These are phyloP conservation scores for Fusarium devonianum DNA, from an alignment of 2,329 filamentous ascomycete species.

Conservation along the genomic window DNA sequence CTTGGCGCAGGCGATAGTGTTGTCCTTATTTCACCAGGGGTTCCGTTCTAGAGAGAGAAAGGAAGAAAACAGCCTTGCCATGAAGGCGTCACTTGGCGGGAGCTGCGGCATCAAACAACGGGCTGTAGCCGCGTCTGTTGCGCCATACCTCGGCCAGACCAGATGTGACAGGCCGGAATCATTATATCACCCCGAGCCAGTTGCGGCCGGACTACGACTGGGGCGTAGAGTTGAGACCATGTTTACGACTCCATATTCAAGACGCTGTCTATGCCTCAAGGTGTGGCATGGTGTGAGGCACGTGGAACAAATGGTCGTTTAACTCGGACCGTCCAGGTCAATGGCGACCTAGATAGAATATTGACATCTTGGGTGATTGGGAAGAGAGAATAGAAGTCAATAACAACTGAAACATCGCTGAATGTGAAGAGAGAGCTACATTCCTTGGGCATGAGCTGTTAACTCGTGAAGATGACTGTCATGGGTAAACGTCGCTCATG, in stretches of 20 bases:
- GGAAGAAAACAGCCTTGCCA: background rate
- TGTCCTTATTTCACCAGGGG: slow-evolving; percentile 73
- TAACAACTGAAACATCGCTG: too few species aligned
- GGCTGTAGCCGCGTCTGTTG: slow-evolving; percentile 1
- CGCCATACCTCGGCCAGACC: slow-evolving; percentile 1
- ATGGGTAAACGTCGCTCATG: background rate
- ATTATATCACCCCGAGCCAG: slow-evolving; percentile 2
- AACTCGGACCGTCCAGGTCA: slow-evolving; percentile 1
- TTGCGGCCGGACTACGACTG: background rate
- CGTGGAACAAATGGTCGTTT: slow-evolving; percentile 1
- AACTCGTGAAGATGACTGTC: too few species aligned
- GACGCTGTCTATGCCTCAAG: background rate
- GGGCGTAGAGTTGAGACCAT: background rate
- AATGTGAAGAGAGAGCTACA: too few species aligned
- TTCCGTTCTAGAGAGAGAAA: slow-evolving; percentile 39
- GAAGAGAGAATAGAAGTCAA: slow-evolving; percentile 6
- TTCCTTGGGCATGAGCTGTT: too few species aligned
- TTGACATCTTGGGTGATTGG: slow-evolving; percentile 6
- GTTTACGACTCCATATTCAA: background rate
- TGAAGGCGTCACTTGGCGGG: slow-evolving; percentile 5
- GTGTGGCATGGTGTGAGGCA: slow-evolving; percentile 5
- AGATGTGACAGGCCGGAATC: slow-evolving; percentile 5
- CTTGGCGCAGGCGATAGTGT: slow-evolving; percentile 69
- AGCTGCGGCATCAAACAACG: background rate
- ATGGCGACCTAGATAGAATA: slow-evolving; percentile 4